Percentiles rank a stretch among this genome's conserved stretches.
phyloP scores from a whole-genome alignment of 2,329 filamentous ascomycete genomes.

The Pezicula rhizophila region DNA sequence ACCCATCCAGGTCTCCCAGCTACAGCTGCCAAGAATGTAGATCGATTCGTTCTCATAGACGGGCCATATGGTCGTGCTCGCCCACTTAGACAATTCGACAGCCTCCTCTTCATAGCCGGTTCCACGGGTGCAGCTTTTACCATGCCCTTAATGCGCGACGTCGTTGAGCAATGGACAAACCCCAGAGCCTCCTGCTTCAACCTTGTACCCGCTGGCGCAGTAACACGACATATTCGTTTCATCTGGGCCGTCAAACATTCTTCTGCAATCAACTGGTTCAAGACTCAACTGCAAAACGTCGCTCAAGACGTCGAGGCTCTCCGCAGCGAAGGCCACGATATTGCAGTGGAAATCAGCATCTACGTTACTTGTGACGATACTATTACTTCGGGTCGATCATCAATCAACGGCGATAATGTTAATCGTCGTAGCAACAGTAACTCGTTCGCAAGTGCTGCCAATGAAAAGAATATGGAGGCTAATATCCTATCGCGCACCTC shows the following conservation, averaged over 20 bases:
- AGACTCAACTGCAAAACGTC: constrained; percentile 39
- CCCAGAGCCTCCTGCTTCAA: constrained; percentile 25
- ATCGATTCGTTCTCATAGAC: constrained; percentile 40
- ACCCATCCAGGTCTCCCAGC: constrained; percentile 20
- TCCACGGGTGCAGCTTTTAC: constrained; percentile 70
- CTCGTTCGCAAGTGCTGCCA: background rate
- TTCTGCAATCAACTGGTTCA: constrained; percentile 46
- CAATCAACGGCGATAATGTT: constrained; percentile 2
- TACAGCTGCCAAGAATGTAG: constrained; percentile 15
- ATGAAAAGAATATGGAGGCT: constrained; percentile 16
- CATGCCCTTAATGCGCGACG: constrained; percentile 80
- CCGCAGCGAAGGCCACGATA: constrained; percentile 23
- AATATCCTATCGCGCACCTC: constrained; percentile 1
- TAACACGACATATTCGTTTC: constrained; percentile 45
- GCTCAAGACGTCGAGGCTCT: constrained; percentile 35
- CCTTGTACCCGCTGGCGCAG: constrained; percentile 23
- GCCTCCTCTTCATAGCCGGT: constrained; percentile 51
- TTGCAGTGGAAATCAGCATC: constrained; percentile 26
- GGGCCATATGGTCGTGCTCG: constrained; percentile 47
- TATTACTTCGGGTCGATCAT: constrained; percentile 17
- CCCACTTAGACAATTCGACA: constrained; percentile 53
- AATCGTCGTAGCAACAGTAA: constrained; percentile 6
- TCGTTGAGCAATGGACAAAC: constrained; percentile 35
- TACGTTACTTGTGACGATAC: constrained; percentile 28
- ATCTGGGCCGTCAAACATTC: constrained; percentile 54